phyloP scores from a whole-genome alignment of 331 rosid species.

The Malus hybrid region DNA sequence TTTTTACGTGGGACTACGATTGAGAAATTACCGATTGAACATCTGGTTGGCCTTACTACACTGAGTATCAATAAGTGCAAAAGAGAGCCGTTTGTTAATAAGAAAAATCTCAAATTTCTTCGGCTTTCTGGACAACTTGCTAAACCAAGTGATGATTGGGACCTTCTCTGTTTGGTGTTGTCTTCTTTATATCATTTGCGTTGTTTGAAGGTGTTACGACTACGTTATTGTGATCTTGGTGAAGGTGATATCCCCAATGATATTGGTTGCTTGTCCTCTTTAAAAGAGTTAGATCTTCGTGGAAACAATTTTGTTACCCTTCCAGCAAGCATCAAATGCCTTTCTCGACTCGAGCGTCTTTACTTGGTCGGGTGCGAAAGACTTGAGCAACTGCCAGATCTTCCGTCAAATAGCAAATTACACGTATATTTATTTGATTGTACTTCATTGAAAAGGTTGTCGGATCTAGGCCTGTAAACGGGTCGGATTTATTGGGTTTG shows the following conservation, averaged over 20 bases:
- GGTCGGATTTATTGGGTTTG: too few species aligned
- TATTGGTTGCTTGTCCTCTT: background rate
- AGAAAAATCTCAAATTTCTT: too few species aligned
- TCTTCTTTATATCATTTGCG: too few species aligned
- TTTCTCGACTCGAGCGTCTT: background rate
- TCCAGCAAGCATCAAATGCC: background rate
- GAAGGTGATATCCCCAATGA: background rate
- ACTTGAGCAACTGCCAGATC: background rate
- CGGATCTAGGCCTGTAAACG: too few species aligned
- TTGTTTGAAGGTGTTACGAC: rapidly evolving
- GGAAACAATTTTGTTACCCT: background rate
- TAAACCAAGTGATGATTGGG: too few species aligned
- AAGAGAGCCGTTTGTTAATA: too few species aligned
- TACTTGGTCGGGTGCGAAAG: background rate
- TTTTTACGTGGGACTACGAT: too few species aligned
- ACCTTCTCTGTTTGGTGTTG: rapidly evolving
- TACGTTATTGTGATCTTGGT: background rate
- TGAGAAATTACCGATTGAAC: too few species aligned
- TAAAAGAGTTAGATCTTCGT: too few species aligned
- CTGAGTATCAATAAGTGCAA: too few species aligned
- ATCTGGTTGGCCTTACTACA: too few species aligned
- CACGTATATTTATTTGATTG: background rate
- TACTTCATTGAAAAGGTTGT: background rate
- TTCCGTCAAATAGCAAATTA: background rate
- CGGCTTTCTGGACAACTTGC: too few species aligned